A percentile compares a stretch with the other conserved stretches of the same genome.
Evolutionary conservation across 495 filamentous ascomycete genomes (phyloP).

Genomic region (Penicillium daleae): DNA sequence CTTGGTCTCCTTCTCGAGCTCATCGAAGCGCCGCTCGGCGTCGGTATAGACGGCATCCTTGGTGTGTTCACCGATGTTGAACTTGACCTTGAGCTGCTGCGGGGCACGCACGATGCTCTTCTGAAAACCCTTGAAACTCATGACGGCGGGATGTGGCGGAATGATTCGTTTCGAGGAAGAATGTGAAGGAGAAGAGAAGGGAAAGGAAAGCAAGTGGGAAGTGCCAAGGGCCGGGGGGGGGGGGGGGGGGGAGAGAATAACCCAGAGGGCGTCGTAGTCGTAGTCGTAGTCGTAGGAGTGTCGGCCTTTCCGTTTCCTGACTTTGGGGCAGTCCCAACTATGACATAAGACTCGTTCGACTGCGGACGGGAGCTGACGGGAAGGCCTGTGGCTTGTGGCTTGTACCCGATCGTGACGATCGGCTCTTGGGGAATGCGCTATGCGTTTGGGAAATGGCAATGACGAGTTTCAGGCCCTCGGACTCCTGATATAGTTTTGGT

Average conservation of each 20-base stretch:
- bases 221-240: conserved; percentile 18
- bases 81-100: conserved; percentile 85
- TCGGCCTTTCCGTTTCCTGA: conserved; percentile 28
- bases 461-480: neutral
- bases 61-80: conserved; percentile 91
- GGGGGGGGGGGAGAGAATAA: neutral
- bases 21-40: conserved; percentile 89
- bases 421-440: neutral
- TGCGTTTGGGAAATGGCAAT: neutral
- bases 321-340: conserved; percentile 29
- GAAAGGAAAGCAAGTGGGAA: conserved; percentile 12
- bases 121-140: conserved; percentile 97
- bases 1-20: conserved; percentile 95
- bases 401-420: conserved; percentile 7
- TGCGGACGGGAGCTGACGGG: conserved; percentile 9
- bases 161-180: neutral
- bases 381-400: conserved; percentile 26
- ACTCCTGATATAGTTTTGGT: neutral
- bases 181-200: conserved; percentile 16
- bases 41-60: conserved; percentile 95
- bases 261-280: too few species aligned
- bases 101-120: conserved; percentile 88
- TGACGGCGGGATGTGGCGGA: conserved; percentile 38
- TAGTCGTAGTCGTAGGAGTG: too few species aligned
- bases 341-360: conserved; percentile 40